Evolutionary conservation across 2,329 filamentous ascomycete genomes (phyloP).

Genomic region (Cladobotryum protrusum): DNA sequence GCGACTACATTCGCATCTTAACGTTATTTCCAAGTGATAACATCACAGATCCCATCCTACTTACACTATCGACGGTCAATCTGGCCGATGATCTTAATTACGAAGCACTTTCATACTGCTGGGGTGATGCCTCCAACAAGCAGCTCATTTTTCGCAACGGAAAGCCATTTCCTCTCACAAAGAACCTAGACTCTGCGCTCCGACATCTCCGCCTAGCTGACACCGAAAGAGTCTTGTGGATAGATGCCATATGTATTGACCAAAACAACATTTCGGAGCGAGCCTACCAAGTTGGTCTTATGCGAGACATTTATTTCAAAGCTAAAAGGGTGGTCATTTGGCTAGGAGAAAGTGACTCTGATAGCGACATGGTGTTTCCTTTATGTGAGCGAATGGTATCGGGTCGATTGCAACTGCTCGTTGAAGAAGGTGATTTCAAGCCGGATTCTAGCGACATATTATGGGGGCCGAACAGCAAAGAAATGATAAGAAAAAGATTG

Average conservation of each 20-base stretch:
- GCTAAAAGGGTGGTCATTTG: constrained; percentile 12
- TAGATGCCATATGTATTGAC: constrained; percentile 15
- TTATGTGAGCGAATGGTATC: constrained; percentile 4
- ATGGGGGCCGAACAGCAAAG: constrained; percentile 1
- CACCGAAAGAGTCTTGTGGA: constrained; percentile 7
- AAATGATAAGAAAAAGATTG: background rate
- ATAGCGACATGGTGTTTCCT: constrained; percentile 7
- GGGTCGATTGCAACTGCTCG: constrained; percentile 1
- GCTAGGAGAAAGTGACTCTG: constrained; percentile 7
- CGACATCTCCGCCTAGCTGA: constrained; percentile 1
- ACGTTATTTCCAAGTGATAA: background rate
- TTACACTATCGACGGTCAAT: background rate
- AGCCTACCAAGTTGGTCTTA: constrained; percentile 4
- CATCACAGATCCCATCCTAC: constrained; percentile 1
- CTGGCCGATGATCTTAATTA: background rate
- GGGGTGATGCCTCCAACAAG: constrained; percentile 6
- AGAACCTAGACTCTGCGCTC: constrained; percentile 4
- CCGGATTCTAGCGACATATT: background rate
- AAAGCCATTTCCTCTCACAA: constrained; percentile 1
- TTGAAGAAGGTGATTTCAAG: background rate
- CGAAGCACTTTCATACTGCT: constrained; percentile 3
- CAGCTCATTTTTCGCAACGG: constrained; percentile 1
- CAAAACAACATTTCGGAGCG: constrained; percentile 5
- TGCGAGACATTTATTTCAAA: background rate
- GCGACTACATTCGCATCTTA: constrained; percentile 5